Base-by-base conservation (phyloP, 192 early-diverging fungal genomes). In the Mortierella antarctica region DNA sequence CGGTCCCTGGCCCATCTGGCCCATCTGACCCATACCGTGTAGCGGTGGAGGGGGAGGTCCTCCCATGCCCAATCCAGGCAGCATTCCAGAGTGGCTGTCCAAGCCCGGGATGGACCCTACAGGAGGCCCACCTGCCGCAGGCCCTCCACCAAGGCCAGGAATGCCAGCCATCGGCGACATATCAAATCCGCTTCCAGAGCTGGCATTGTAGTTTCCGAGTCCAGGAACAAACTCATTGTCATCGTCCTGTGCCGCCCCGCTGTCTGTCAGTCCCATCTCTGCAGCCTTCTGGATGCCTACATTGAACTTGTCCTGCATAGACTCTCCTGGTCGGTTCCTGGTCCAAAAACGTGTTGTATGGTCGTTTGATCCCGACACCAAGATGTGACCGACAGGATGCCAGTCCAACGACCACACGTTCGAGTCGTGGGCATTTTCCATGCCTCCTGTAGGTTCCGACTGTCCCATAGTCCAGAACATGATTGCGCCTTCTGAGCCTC, bases 261-360 rank as follows among this genome's bases (percentile, higher is more conserved):
- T 67, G 39, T 85, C 84, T 6, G 74, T 85, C 12, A 82, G 75
- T 53, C 74, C 82, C 39, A 74, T 51, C 57, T 88, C 86, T 40
- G 86, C 89, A 2, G 84, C 83, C 57, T 69, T 80, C 31, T 86
- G 86, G 47, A 83, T 81, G 50, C 86, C 83, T 31, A 86, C 84
- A 55, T 87, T 85, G 21, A 87, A 90, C 49, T 88, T 90, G 66
- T 90, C 89, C 62, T 76, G 74, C 58, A 73, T 82, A 21, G 80
- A 74, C 49, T 90, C 89, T 57, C 94, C 98, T 7, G 98, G 98
- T 15, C 98, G 86, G 44, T 95, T 94, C 23, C 97, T 86, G 18
- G 95, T 93, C 97, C 97, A 99, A 74, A 98, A 98, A 23, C 94
- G 90, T 12, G 97, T 98, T 0, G 96, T 93, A 65, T 97, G 94